A percentile compares a stretch with the other conserved stretches of the same genome.
These are phyloP conservation scores for Clavulina sp. DNA, from an alignment of 768 basidiomycete genomes.

Conservation along the genomic window DNA sequence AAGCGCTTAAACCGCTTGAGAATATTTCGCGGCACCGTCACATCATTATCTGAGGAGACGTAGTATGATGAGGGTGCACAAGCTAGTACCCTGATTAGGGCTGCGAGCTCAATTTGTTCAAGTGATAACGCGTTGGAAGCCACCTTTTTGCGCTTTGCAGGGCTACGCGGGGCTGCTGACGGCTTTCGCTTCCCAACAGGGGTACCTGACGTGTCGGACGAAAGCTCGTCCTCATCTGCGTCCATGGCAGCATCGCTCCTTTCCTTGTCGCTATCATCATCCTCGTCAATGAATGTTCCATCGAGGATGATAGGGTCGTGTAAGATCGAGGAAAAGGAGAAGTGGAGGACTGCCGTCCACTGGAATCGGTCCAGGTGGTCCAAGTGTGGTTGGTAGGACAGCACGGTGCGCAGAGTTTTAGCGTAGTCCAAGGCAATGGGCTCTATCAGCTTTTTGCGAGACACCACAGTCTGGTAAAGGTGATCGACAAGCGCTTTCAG, in stretches of 20 bases:
- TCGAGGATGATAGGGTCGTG: conserved; percentile 29
- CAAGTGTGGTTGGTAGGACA: conserved; percentile 56
- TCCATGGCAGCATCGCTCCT: conserved; percentile 7
- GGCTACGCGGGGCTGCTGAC: conserved; percentile 16
- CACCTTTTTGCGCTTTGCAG: conserved; percentile 17
- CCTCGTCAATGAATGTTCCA: conserved; percentile 17
- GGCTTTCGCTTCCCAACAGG: conserved; percentile 18
- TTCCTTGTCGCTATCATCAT: conserved; percentile 15
- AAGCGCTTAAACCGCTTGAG: conserved; percentile 45
- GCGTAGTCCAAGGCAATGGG: conserved; percentile 65
- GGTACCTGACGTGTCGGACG: conserved; percentile 17
- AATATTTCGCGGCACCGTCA: conserved; percentile 31
- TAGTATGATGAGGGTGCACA: conserved; percentile 41
- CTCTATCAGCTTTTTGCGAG: conserved; percentile 34
- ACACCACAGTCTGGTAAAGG: conserved; percentile 39
- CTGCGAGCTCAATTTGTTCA: conserved; percentile 57
- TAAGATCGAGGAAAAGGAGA: conserved; percentile 64
- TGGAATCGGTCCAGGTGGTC: conserved; percentile 44
- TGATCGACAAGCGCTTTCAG: conserved; percentile 44
- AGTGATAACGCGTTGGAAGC: conserved; percentile 15
- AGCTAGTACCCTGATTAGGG: conserved; percentile 42
- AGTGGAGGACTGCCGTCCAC: conserved; percentile 54
- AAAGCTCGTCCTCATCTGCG: conserved; percentile 14
- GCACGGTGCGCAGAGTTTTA: conserved; percentile 51
- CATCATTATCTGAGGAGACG: conserved; percentile 26